These are phyloP conservation scores for Anacardium occidentale DNA, from an alignment of 345 rosid species.

Conservation along the genomic window DNA sequence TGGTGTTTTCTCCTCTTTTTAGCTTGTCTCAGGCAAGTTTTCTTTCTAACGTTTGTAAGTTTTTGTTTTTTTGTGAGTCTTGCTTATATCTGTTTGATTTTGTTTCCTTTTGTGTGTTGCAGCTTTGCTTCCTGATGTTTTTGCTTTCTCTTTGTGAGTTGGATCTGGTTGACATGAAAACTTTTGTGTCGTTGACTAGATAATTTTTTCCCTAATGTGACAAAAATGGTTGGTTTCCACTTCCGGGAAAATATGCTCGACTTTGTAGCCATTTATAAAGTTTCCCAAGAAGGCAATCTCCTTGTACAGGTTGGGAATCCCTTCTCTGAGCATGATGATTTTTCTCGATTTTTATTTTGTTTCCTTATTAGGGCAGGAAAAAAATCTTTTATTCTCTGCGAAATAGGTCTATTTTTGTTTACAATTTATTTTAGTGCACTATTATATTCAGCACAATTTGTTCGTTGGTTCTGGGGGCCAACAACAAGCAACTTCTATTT, in stretches of 20 bases:
- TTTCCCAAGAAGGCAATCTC: constrained; percentile 5
- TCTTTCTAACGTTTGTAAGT: too few species aligned
- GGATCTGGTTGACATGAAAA: neutral
- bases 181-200: neutral
- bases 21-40: too few species aligned
- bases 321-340: constrained; percentile 12
- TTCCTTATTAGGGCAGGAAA: constrained; percentile 8
- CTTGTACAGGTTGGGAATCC: constrained; percentile 24
- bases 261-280: constrained; percentile 11
- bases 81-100: too few species aligned
- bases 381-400: constrained; percentile 8
- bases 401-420: neutral
- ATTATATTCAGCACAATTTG: constrained; percentile 10
- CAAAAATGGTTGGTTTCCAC: constrained; percentile 23
- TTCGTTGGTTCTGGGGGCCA: constrained; percentile 22
- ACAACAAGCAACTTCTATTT: constrained; percentile 8
- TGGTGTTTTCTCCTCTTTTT: too few species aligned
- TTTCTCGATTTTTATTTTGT: constrained; percentile 19
- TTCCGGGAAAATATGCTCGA: constrained; percentile 22
- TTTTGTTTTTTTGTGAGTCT: too few species aligned
- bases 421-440: neutral
- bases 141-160: neutral
- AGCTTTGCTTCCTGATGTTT: too few species aligned
- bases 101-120: too few species aligned
- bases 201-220: constrained; percentile 9